These are phyloP conservation scores for Gonapodya sp. DNA, from an alignment of 192 early-diverging fungal genomes.

Conservation along the genomic window DNA sequence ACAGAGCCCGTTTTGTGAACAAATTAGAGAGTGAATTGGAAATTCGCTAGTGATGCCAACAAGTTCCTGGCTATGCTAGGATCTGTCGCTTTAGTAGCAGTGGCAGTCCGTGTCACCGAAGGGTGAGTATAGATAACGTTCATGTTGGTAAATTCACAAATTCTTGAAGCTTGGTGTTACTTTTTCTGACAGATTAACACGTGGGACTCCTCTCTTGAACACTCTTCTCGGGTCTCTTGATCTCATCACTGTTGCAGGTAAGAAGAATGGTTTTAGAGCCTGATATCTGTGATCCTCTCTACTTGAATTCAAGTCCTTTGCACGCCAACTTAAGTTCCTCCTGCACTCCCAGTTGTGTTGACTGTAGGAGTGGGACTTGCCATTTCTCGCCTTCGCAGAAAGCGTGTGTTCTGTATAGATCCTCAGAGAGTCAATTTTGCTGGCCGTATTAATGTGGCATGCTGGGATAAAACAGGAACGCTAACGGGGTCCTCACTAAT, in stretches of 20 bases:
- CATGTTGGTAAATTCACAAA: no score
- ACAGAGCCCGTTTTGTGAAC: no score
- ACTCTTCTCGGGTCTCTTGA: background rate
- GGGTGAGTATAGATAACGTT: conserved; percentile 2
- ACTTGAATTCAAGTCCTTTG: no score
- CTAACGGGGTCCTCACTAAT: background rate
- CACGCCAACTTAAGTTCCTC: background rate
- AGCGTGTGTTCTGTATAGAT: background rate
- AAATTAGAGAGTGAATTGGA: background rate
- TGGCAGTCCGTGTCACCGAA: background rate
- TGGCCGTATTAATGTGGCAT: background rate
- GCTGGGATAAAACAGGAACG: conserved; percentile 8
- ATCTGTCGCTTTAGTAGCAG: background rate
- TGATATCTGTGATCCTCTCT: background rate
- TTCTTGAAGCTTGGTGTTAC: no score
- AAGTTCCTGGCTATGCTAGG: background rate
- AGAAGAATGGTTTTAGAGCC: background rate
- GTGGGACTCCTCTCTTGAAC: background rate
- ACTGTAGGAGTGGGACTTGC: background rate
- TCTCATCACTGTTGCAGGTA: background rate
- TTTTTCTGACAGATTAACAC: background rate
- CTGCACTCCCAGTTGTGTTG: background rate
- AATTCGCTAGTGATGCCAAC: background rate
- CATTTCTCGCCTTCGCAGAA: background rate
- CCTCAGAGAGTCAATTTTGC: conserved; percentile 6